These are phyloP conservation scores for Tuber indicum DNA, from an alignment of 495 filamentous ascomycete species.

Conservation along the genomic window DNA sequence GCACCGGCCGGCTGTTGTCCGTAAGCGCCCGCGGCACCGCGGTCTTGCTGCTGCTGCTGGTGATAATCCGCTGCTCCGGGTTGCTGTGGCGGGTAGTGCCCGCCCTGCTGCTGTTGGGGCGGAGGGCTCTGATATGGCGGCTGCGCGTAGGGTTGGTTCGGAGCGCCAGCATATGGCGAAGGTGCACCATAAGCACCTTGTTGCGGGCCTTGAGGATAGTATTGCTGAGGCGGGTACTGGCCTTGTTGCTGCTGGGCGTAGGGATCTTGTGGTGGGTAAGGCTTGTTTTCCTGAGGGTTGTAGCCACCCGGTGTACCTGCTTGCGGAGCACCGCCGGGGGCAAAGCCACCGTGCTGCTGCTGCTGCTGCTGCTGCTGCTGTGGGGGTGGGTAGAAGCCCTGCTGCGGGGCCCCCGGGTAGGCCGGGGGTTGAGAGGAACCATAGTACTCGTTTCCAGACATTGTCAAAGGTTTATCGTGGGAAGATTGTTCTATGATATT, in stretches of 20 bases:
- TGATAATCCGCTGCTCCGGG: slow-evolving; percentile 10
- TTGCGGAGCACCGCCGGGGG: slow-evolving; percentile 24
- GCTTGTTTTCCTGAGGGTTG: slow-evolving; percentile 17
- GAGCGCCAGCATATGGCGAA: slow-evolving; percentile 1
- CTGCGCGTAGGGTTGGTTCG: slow-evolving; percentile 11
- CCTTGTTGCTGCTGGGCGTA: slow-evolving; percentile 19
- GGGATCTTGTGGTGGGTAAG: slow-evolving; percentile 25
- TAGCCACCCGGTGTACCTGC: slow-evolving; percentile 17
- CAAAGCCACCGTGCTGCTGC: slow-evolving; percentile 15
- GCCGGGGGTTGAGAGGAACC: slow-evolving; percentile 26
- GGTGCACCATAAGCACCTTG: slow-evolving; percentile 24
- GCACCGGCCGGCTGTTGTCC: not conserved
- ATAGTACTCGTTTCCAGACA: slow-evolving; percentile 31
- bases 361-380: slow-evolving; percentile 12
- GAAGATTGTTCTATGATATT: not conserved
- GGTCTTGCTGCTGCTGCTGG: slow-evolving; percentile 10
- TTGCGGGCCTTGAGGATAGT: slow-evolving; percentile 10
- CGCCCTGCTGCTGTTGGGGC: no score
- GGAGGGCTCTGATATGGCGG: slow-evolving; percentile 9
- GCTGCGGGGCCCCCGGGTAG: slow-evolving; percentile 12
- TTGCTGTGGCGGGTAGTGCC: no score
- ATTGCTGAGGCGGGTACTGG: slow-evolving; percentile 6
- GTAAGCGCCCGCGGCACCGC: not conserved
- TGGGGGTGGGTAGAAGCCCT: slow-evolving; percentile 4
- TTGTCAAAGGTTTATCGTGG: slow-evolving; percentile 10